Evolutionary conservation across 1,284 basidiomycete species (phyloP), one percentile per base, ranked within the genome.

Genomic region (Termitomyces sp.): DNA sequence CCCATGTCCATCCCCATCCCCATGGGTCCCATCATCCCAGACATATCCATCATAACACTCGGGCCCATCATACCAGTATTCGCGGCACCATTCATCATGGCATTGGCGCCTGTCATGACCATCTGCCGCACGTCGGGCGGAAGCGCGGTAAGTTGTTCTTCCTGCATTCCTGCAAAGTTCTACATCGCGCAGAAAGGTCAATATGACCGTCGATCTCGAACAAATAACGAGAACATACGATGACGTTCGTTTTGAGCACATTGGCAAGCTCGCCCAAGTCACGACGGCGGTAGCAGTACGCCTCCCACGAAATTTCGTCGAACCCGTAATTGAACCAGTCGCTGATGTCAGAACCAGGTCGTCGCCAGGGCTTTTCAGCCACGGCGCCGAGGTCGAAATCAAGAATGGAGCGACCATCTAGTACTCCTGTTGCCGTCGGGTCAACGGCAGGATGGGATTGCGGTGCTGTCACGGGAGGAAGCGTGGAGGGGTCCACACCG

Each of bases 281-380:
- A 38, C 88, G 78, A 63, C 94, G 80, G 62, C 91, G 85, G 66
- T 89, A 86, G 62, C 91, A 89, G 68, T 95, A 99, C 42, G 87
- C 84, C 61, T 91, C 89, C 92, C 94, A 99, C 16, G 88, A 89
- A 11, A 93, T 80, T 71, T 99, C 97, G 68, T 99, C 96, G 66
- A 99, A 99, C 0, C 97, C 97, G 63, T 97, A 99, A 72, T 99
- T 99, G 75, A 99, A 99, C 88, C 93, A 99, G 72, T 98, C 96
- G 61, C 90, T 91, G 52, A 98, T 77, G 72, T 98, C 93, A 6
- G 92, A 87, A 14, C 97, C 97, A 8, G 95, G 90, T 50, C 88
- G 74, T 54, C 96, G 77, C 97, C 97, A 99, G 2, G 90, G 88
- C 67, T 97, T 96, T 53, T 91, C 88, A 19, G 88, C 75, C 68